These are phyloP conservation scores for Hypoxylon sp. DNA, from an alignment of 2,329 filamentous ascomycete species.

Conservation along the genomic window DNA sequence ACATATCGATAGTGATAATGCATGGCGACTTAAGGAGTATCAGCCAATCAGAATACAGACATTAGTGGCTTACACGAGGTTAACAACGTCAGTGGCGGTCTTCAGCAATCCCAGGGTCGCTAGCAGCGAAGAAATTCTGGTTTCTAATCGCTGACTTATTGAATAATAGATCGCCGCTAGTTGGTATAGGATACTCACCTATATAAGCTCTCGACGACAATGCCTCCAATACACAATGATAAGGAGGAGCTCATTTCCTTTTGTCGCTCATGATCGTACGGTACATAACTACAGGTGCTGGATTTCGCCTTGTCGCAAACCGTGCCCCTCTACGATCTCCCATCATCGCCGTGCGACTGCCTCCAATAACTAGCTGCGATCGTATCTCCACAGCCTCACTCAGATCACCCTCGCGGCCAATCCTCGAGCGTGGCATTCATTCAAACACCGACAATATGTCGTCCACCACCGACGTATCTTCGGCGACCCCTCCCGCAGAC, in stretches of 20 bases:
- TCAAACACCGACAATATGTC: conserved; percentile 26
- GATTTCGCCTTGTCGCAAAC: conserved; percentile 25
- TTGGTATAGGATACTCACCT: conserved; percentile 19
- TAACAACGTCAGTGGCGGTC: conserved; percentile 3
- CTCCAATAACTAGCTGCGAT: not conserved
- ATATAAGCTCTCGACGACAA: conserved; percentile 21
- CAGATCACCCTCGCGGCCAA: not conserved
- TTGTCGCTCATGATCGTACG: conserved; percentile 26
- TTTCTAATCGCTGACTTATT: conserved; percentile 51
- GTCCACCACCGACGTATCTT: conserved; percentile 15
- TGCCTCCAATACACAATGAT: conserved; percentile 12
- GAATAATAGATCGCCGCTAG: conserved; percentile 15
- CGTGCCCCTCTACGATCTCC: conserved; percentile 4
- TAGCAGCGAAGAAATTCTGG: conserved; percentile 23
- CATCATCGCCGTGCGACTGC: not conserved
- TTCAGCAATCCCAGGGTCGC: not conserved
- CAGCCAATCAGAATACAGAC: conserved; percentile 20
- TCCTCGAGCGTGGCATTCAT: conserved; percentile 13
- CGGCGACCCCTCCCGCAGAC: conserved; percentile 6
- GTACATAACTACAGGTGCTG: conserved; percentile 15
- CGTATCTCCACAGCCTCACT: not conserved
- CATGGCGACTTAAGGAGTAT: not conserved
- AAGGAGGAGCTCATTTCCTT: conserved; percentile 11
- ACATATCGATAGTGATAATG: conserved; percentile 25
- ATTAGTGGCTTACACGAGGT: conserved; percentile 10